These are phyloP conservation scores for Nemania abortiva DNA, from an alignment of 2,329 filamentous ascomycete species.

Conservation along the genomic window DNA sequence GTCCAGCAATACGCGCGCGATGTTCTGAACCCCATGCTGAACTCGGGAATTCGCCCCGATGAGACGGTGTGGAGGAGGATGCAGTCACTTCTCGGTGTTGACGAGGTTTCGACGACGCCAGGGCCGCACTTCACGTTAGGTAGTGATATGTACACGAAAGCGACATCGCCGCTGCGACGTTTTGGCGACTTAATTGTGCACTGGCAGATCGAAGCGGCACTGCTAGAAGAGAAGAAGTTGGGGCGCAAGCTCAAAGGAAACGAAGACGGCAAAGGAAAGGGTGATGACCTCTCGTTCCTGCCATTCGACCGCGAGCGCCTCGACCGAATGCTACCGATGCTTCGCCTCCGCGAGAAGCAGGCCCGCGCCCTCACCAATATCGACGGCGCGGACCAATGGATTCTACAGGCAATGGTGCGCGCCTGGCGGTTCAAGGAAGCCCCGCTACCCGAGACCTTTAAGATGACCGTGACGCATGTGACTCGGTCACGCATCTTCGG, in stretches of 20 bases:
- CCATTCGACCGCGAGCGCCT: slow-evolving; percentile 60
- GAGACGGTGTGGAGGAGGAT: slow-evolving; percentile 51
- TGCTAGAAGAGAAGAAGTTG: slow-evolving; percentile 59
- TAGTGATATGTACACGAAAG: slow-evolving; percentile 70
- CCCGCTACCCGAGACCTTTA: slow-evolving; percentile 61
- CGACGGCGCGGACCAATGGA: slow-evolving; percentile 65
- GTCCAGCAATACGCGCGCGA: slow-evolving; percentile 55
- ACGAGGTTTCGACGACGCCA: slow-evolving; percentile 65
- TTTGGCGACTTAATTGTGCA: slow-evolving; percentile 73
- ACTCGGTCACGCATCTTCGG: slow-evolving; percentile 54
- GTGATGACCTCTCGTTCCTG: slow-evolving; percentile 52
- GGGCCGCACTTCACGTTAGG: slow-evolving; percentile 70
- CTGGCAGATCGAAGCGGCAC: slow-evolving; percentile 73
- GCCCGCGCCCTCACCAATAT: slow-evolving; percentile 58
- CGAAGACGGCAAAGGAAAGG: slow-evolving; percentile 35
- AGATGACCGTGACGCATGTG: slow-evolving; percentile 60
- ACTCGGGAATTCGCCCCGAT: slow-evolving; percentile 51
- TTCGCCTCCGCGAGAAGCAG: slow-evolving; percentile 67
- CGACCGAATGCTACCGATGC: slow-evolving; percentile 60
- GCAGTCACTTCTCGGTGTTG: slow-evolving; percentile 60
- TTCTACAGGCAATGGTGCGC: slow-evolving; percentile 70
- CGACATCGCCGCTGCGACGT: slow-evolving; percentile 74
- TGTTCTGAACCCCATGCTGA: slow-evolving; percentile 56
- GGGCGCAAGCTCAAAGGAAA: slow-evolving; percentile 54
- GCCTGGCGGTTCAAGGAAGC: slow-evolving; percentile 68